Base-by-base conservation (phyloP, 768 basidiomycete species). In the Phylloporus scabripes region DNA sequence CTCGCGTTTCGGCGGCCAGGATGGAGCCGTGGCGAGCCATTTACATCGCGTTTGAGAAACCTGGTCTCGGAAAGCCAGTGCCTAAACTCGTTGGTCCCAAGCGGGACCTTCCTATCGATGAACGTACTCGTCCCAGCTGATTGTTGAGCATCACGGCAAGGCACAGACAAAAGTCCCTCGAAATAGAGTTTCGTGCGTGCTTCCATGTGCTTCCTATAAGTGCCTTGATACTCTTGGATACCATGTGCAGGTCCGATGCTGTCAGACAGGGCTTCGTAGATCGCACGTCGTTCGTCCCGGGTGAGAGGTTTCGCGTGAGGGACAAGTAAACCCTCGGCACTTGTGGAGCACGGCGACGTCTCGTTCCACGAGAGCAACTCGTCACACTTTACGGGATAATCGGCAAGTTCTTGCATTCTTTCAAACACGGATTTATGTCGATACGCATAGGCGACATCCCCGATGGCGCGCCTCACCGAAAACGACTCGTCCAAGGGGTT, bases 161-260 rank as follows among this genome's bases (percentile, higher is more conserved):
- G 53, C 14, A 40, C 50, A 20, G 58, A 55, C 40, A 63, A 50
- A 39, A 77, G 62, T 10, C 70, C 69, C 47, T 80, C 73, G 50
- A 72, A 80, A 60, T 76, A 80, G 26, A 71, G 64, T 49, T 69
- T 69, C 20, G 69, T 65, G 54, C 71, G 74, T 44, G 74, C 69
- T 46, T 74, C 67, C 80, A 80, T 81, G 55, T 74, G 71, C 42
- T 68, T 64, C 51, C 68, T 69, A 59, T 83, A 82, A 8, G 75
- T 73, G 18, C 77, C 79, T 49, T 74, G 70, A 38, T 68, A 71
- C 59, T 82, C 78, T 51, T 75, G 71, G 37, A 79, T 69, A 36
- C 74, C 74, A 28, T 60, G 48, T 17, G 73, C 67, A 49, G 72
- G 70, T 12, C 74, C 75, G 43, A 83, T 71, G 38, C 68, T 73